Evolutionary conservation across 1,284 basidiomycete species (phyloP).

Genomic region (Cutaneotrichosporon cutaneum): DNA sequence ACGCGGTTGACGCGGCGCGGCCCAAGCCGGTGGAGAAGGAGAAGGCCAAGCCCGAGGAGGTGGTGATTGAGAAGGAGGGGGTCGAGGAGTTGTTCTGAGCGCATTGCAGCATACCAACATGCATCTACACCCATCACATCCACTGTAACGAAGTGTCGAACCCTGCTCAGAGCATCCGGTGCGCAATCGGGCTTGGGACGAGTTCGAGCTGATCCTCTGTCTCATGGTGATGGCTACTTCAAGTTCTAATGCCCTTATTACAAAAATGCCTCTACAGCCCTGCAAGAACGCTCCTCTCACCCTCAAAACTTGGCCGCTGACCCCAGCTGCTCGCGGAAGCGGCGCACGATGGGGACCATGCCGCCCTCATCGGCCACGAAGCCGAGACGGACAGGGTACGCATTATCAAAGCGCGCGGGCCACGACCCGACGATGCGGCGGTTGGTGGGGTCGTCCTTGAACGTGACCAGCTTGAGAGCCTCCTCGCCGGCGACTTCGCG

Average conservation of each 20-base stretch:
- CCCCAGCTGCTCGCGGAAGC: constrained; percentile 48
- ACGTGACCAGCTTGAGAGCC: constrained; percentile 48
- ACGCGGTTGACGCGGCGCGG: constrained; percentile 64
- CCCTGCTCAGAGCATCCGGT: no score
- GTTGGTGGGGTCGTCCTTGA: constrained; percentile 52
- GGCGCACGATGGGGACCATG: constrained; percentile 48
- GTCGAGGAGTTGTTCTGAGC: constrained; percentile 12
- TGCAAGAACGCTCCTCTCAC: neutral
- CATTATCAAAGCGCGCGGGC: constrained; percentile 50
- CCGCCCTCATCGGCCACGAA: constrained; percentile 49
- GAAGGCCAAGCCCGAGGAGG: neutral
- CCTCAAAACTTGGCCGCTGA: constrained; percentile 1
- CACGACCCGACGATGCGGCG: constrained; percentile 50
- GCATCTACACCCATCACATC: neutral
- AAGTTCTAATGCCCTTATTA: no score
- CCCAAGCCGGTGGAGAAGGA: constrained; percentile 1
- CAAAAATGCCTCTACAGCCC: neutral
- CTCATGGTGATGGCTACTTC: no score
- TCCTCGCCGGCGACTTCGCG: constrained; percentile 45
- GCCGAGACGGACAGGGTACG: constrained; percentile 46
- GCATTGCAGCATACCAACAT: neutral
- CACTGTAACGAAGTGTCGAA: no score
- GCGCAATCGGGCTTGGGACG: no score
- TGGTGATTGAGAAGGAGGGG: neutral
- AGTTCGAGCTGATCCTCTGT: no score